Percentiles rank a stretch among this genome's conserved stretches.
Conservation (phyloP, 75 land plant species). For the Pinus albicaulis region DNA sequence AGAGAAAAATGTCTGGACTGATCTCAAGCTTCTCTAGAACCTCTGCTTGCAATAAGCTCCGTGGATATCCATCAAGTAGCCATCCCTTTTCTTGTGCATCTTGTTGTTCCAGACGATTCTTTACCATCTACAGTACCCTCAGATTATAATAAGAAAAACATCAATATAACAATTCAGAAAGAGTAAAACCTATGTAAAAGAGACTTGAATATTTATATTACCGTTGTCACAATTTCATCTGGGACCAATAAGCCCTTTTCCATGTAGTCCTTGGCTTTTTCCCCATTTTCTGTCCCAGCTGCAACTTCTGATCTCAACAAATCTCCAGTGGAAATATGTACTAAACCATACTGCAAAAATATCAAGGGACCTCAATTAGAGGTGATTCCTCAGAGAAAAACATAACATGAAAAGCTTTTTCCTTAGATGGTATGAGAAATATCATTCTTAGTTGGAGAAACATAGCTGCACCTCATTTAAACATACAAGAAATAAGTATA, state of each 20-base stretch:
- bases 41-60: conserved; percentile 77
- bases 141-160: neutral
- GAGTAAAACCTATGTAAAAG: conserved; percentile 9
- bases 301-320: conserved; percentile 82
- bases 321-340: conserved; percentile 91
- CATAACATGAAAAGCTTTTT: neutral
- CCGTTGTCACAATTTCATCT: conserved; percentile 81
- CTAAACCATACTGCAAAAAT: conserved; percentile 67
- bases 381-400: neutral
- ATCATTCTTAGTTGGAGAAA: neutral
- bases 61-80: conserved; percentile 96
- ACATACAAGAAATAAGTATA: neutral
- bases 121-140: conserved; percentile 68
- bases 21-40: conserved; percentile 63
- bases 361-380: conserved; percentile 2
- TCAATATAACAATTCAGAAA: neutral
- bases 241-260: conserved; percentile 80
- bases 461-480: neutral
- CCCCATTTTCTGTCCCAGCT: conserved; percentile 77
- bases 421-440: neutral
- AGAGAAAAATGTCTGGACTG: conserved; percentile 68
- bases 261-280: conserved; percentile 85
- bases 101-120: conserved; percentile 34
- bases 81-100: conserved; percentile 75
- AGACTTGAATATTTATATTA: conserved; percentile 15